Conservation (phyloP, 2,329 filamentous ascomycete species). For the Macrophomina pseudophaseolina region DNA sequence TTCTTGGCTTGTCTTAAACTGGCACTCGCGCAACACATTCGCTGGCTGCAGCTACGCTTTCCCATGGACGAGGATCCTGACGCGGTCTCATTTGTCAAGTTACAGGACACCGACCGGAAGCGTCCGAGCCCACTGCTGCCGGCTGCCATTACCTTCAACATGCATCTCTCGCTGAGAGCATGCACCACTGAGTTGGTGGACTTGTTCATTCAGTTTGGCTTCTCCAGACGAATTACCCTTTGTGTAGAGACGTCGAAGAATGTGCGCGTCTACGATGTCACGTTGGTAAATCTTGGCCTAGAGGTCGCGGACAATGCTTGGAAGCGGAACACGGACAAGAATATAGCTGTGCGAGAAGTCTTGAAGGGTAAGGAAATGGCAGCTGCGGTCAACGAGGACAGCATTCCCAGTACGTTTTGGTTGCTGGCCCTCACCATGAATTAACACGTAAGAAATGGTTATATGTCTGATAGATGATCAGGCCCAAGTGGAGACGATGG, state of each 20-base stretch:
- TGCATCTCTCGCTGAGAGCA: neutral
- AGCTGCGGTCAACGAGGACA: too few species aligned
- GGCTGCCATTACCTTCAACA: neutral
- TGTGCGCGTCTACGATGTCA: neutral
- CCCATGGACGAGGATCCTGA: too few species aligned
- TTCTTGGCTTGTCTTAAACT: neutral
- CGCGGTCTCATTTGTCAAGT: too few species aligned
- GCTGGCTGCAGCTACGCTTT: neutral
- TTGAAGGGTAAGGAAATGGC: neutral
- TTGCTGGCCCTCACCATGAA: too few species aligned
- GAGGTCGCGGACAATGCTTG: neutral
- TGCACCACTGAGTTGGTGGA: neutral
- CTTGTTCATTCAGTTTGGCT: neutral
- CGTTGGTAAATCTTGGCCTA: neutral
- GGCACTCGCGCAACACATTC: neutral
- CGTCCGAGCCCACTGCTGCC: too few species aligned
- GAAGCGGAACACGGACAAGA: neutral
- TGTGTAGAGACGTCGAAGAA: neutral
- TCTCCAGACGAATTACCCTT: neutral
- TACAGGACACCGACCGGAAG: too few species aligned
- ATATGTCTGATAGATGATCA: too few species aligned
- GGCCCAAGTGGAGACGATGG: too few species aligned
- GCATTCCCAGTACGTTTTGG: too few species aligned
- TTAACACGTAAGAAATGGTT: too few species aligned
- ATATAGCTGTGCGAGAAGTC: neutral